Evolutionary conservation across 768 basidiomycete genomes (phyloP).

Genomic region (Phylloporus arenicola): DNA sequence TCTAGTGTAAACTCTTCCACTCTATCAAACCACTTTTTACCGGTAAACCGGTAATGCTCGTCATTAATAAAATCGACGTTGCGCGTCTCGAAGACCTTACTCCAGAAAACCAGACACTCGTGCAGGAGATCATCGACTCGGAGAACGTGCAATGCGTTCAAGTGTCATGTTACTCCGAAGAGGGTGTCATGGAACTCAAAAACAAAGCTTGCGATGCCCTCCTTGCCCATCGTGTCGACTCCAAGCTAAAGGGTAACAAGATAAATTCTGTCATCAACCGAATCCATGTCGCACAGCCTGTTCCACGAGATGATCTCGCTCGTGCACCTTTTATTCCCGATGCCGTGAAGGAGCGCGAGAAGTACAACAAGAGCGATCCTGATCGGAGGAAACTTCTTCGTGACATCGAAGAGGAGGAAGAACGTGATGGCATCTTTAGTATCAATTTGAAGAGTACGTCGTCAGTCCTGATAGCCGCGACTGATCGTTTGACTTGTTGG

Average conservation of each 20-base stretch:
- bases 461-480: neutral
- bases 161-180: slow-evolving; percentile 92
- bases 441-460: slow-evolving; percentile 79
- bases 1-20: slow-evolving; percentile 94
- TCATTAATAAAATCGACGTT: slow-evolving; percentile 98
- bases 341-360: slow-evolving; percentile 63
- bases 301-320: slow-evolving; percentile 83
- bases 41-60: slow-evolving; percentile 88
- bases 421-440: slow-evolving; percentile 88
- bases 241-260: slow-evolving; percentile 90
- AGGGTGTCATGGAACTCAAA: slow-evolving; percentile 96
- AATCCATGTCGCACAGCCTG: slow-evolving; percentile 92
- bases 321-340: slow-evolving; percentile 90
- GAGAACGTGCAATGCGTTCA: slow-evolving; percentile 74
- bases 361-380: slow-evolving; percentile 85
- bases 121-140: slow-evolving; percentile 78
- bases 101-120: slow-evolving; percentile 67
- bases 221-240: slow-evolving; percentile 89
- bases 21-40: slow-evolving; percentile 97
- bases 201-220: slow-evolving; percentile 94
- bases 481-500: neutral
- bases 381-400: slow-evolving; percentile 65
- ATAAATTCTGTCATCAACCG: slow-evolving; percentile 91
- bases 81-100: slow-evolving; percentile 80
- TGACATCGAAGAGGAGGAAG: slow-evolving; percentile 82